Evolutionary conservation across 768 basidiomycete genomes (phyloP).

Genomic region (Termitomyces sp.): DNA sequence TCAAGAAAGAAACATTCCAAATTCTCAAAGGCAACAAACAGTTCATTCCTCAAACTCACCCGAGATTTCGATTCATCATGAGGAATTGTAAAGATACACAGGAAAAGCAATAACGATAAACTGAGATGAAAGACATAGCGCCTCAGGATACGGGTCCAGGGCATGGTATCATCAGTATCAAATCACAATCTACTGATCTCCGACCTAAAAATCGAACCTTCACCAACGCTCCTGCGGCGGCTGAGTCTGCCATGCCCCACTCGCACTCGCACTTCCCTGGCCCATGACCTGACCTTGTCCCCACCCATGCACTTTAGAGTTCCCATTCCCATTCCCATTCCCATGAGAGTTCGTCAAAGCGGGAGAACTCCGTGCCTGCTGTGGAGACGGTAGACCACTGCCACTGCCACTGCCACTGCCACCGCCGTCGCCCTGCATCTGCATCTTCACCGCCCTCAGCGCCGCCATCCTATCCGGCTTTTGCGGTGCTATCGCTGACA

Average conservation of each 20-base stretch:
- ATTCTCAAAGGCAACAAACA: no score
- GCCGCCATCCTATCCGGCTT: conserved; percentile 8
- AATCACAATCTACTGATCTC: no score
- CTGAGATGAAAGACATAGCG: neutral
- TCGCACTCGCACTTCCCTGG: neutral
- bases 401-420: no score
- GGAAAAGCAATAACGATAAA: neutral
- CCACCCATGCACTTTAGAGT: neutral
- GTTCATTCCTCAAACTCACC: no score
- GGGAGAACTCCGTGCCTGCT: neutral
- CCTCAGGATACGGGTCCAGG: neutral
- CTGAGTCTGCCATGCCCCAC: neutral
- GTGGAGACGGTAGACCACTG: no score
- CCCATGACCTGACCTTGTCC: neutral
- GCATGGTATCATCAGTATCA: neutral
- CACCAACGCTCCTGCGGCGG: neutral
- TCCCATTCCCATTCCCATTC: no score
- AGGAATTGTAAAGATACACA: neutral
- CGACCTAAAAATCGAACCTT: neutral
- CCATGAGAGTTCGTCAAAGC: neutral
- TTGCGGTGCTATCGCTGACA: neutral
- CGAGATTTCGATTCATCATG: neutral
- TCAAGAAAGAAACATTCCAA: no score
- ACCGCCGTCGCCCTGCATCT: neutral
- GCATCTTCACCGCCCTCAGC: conserved; percentile 6